Evolutionary conservation across 2,329 filamentous ascomycete species (phyloP).

Genomic region (Fusarium lyarnte): DNA sequence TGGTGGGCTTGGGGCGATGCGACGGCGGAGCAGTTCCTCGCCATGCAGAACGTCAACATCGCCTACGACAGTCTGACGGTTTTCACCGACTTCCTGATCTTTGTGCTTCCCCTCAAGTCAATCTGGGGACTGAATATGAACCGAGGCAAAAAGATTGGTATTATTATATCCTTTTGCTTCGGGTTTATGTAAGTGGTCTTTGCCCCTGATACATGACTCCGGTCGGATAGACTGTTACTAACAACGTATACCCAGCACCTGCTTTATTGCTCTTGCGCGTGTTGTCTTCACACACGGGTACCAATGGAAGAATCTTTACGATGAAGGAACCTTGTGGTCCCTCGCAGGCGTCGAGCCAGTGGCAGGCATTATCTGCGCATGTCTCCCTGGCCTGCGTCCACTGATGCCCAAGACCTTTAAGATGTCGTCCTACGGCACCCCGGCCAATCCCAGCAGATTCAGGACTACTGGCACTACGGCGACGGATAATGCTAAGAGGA

Average conservation of each 20-base stretch:
- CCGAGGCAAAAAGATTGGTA: constrained; percentile 3
- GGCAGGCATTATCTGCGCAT: background rate
- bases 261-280: background rate
- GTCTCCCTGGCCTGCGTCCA: constrained; percentile 3
- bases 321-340: constrained; percentile 1
- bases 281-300: background rate
- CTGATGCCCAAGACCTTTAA: constrained; percentile 14
- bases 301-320: constrained; percentile 11
- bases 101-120: constrained; percentile 2
- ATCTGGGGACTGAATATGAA: constrained; percentile 14
- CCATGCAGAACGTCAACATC: constrained; percentile 3
- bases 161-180: constrained; percentile 3
- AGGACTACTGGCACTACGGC: background rate
- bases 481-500: background rate
- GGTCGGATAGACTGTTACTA: rapidly evolving
- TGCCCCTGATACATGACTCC: background rate
- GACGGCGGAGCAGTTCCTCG: background rate
- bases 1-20: constrained; percentile 20
- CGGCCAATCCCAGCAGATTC: constrained; percentile 4
- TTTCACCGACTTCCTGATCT: constrained; percentile 11
- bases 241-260: background rate
- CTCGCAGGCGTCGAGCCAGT: constrained; percentile 11
- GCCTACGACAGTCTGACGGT: constrained; percentile 6
- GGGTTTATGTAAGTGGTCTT: background rate
- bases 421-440: constrained; percentile 2